phyloP scores from a whole-genome alignment of 2,329 filamentous ascomycete genomes.

The Metarhizium album region DNA sequence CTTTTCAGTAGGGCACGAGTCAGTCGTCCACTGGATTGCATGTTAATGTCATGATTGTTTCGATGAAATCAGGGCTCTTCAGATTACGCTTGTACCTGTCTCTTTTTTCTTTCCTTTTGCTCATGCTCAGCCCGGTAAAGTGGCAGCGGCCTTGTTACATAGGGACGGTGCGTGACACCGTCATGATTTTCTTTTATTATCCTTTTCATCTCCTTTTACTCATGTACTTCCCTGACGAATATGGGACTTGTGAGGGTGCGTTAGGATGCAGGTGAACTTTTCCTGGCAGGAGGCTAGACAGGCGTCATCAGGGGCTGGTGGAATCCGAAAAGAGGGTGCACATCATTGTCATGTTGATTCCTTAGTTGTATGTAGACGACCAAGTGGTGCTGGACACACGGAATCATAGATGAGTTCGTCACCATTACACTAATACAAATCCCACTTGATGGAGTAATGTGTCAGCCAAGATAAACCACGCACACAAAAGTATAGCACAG shows the following conservation, averaged over 20 bases:
- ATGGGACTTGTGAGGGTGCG: not conserved
- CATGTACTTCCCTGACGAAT: slow-evolving; percentile 7
- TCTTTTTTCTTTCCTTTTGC: not conserved
- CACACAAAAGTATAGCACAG: no score
- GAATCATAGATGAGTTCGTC: not conserved
- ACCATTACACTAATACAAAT: not conserved
- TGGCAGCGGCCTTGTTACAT: not conserved
- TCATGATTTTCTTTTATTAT: not conserved
- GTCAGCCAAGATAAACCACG: not conserved
- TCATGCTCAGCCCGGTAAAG: not conserved
- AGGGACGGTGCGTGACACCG: not conserved
- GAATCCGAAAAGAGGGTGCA: not conserved
- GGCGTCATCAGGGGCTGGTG: not conserved
- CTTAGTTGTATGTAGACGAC: not conserved
- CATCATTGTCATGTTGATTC: not conserved
- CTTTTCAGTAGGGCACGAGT: not conserved
- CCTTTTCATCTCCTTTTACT: not conserved
- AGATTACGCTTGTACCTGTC: not conserved
- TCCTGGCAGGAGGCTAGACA: not conserved
- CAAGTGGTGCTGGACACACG: not conserved
- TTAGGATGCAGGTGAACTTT: not conserved
- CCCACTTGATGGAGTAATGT: not conserved
- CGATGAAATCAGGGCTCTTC: not conserved
- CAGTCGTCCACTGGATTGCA: not conserved
- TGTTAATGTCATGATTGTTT: not conserved